A percentile compares a stretch with the other conserved stretches of the same genome.
phyloP scores from a whole-genome alignment of 202 grass and related monocot species.

The Panicum virgatum region DNA sequence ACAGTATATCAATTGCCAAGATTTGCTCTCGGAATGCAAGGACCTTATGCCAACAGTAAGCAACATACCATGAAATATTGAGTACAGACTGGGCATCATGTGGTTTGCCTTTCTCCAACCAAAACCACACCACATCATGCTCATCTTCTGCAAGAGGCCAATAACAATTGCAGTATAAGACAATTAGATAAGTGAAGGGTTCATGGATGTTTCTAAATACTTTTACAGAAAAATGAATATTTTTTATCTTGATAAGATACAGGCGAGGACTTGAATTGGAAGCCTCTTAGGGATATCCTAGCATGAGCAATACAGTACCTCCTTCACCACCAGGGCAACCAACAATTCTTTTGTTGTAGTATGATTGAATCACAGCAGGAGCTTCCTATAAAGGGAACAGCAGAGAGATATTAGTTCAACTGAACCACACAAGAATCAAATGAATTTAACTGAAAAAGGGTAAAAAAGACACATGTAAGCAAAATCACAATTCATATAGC shows the following conservation, averaged over 20 bases:
- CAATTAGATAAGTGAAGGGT: neutral
- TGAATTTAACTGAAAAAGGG: neutral
- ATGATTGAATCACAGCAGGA: slow-evolving; percentile 71
- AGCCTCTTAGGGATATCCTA: neutral
- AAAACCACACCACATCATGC: slow-evolving; percentile 93
- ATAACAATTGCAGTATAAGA: neutral
- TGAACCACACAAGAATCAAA: slow-evolving; percentile 19
- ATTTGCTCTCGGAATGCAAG: neutral
- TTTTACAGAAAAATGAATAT: neutral
- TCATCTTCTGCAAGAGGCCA: slow-evolving; percentile 59
- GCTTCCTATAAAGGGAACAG: slow-evolving; percentile 48
- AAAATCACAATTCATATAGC: slow-evolving; percentile 8
- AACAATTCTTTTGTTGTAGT: slow-evolving; percentile 78
- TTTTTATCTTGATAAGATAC: neutral
- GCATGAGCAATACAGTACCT: slow-evolving; percentile 42
- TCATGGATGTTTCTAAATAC: neutral
- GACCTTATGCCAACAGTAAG: neutral
- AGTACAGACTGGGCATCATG: slow-evolving; percentile 79
- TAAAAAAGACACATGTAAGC: slow-evolving; percentile 7
- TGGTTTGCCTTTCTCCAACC: slow-evolving; percentile 75
- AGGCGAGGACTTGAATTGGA: neutral
- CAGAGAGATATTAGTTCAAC: slow-evolving; percentile 10
- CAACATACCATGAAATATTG: slow-evolving; percentile 72
- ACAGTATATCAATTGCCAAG: neutral
- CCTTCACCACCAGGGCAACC: slow-evolving; percentile 76